Evolutionary conservation across 768 basidiomycete species (phyloP).

Genomic region (Boletus fagicola): DNA sequence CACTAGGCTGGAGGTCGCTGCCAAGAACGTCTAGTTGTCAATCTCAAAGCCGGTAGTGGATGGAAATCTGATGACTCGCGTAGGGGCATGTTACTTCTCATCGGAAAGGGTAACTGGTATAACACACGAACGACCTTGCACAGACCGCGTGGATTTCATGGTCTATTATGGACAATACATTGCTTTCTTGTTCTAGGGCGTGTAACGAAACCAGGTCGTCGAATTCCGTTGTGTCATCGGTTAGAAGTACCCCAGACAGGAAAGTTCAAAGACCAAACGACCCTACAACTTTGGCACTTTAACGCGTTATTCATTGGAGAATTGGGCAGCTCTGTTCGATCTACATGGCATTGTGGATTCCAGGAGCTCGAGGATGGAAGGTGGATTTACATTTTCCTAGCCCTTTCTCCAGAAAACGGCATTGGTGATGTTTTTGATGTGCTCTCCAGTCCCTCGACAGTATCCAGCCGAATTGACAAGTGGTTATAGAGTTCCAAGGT

Average conservation of each 20-base stretch:
- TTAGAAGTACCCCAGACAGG: not conserved
- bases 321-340: conserved; percentile 50
- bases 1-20: not conserved
- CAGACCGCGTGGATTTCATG: not conserved
- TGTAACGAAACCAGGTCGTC: not conserved
- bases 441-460: conserved; percentile 71
- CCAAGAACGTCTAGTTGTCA: conserved; percentile 17
- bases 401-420: conserved; percentile 74
- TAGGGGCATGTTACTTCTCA: not conserved
- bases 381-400: conserved; percentile 59
- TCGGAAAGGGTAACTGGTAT: conserved; percentile 6
- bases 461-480: conserved; percentile 29
- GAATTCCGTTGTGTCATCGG: not conserved
- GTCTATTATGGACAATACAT: conserved; percentile 1
- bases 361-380: not conserved
- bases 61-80: not conserved
- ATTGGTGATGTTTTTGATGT: conserved; percentile 67
- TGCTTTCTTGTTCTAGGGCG: conserved; percentile 6
- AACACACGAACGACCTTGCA: not conserved
- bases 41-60: not conserved
- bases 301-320: conserved; percentile 40
- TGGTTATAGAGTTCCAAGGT: too few relatives aligned
- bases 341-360: conserved; percentile 4
- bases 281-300: conserved; percentile 3
- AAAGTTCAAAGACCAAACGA: not conserved